phyloP scores from a whole-genome alignment of 2,329 filamentous ascomycete species.

The Alternaria burnsii region DNA sequence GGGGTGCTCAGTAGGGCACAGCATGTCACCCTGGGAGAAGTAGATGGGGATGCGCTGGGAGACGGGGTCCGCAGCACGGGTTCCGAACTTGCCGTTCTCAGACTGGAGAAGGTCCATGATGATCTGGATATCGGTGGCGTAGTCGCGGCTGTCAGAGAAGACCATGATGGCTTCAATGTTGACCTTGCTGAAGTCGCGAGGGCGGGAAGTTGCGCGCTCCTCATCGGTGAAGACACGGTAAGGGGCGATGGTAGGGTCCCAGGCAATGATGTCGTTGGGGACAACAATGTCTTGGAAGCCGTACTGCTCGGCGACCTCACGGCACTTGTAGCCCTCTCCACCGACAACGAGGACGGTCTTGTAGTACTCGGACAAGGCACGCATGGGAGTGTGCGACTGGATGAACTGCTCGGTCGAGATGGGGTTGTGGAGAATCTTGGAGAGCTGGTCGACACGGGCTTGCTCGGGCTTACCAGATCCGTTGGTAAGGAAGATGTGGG shows the following conservation, averaged over 20 bases:
- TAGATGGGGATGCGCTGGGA: constrained; percentile 76
- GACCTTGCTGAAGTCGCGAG: constrained; percentile 74
- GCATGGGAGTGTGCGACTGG: constrained; percentile 80
- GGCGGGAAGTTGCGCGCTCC: constrained; percentile 72
- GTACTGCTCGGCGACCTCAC: constrained; percentile 75
- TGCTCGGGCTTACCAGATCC: constrained; percentile 75
- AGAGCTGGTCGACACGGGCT: constrained; percentile 71
- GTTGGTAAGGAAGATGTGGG: constrained; percentile 78
- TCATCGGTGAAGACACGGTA: constrained; percentile 73
- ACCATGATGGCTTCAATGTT: constrained; percentile 79
- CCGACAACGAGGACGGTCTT: constrained; percentile 78
- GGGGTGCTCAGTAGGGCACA: constrained; percentile 68
- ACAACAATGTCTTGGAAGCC: constrained; percentile 78
- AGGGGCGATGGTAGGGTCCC: constrained; percentile 73
- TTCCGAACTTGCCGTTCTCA: constrained; percentile 72
- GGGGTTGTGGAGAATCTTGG: constrained; percentile 70
- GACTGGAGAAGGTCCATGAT: constrained; percentile 76
- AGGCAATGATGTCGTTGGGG: constrained; percentile 77
- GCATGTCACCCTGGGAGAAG: constrained; percentile 71
- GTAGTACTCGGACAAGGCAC: constrained; percentile 78
- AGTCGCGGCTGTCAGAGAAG: constrained; percentile 77
- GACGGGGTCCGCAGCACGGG: constrained; percentile 71
- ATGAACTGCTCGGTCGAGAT: constrained; percentile 78
- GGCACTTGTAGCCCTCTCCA: constrained; percentile 77
- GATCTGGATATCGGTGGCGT: constrained; percentile 78